Evolutionary conservation across 2,329 filamentous ascomycete genomes (phyloP), one percentile per base, ranked within the genome.

Genomic region (Coniochaeta prunicola): DNA sequence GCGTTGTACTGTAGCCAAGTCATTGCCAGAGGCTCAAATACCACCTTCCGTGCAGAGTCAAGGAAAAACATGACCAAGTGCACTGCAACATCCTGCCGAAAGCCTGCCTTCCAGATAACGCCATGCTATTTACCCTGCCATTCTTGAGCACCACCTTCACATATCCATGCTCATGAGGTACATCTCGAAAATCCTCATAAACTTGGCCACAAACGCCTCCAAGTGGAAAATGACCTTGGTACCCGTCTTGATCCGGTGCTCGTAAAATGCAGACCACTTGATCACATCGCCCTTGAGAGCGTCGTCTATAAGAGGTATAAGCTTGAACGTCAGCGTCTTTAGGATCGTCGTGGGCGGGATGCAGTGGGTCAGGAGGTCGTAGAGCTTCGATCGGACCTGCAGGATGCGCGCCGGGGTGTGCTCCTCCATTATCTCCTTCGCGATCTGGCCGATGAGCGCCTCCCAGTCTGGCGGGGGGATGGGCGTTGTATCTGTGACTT

Each of bases 381-480:
- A 99, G n/a, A 99, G 83, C 74, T 96, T 96, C 10, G 91, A 87
- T 63, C 94, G 86, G 53, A 97, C 92, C 69, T 92, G 85, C 63
- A 99, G 77, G 61, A 99, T 92, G 56, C 91, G 84, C 31, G 89
- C 87, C 0, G 94, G 93, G n/a, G 91, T 91, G 69, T 96, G 91
- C 72, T 99, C 93, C 40, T 89, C 88, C 70, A 97, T 85, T 58
- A 99, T 96, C 67, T 97, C 92, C 68, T 88, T 87, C n/a, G 96
- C 92, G 62, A 96, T 89, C 69, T 96, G 86, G 5, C 84, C 81
- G 65, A 99, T 92, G 61, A 99, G 81, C 0, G 91, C 90, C 71
- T 99, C 94, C 92, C 94, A 99, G 68, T 99, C 94, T 1, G 96
- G 92, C 0, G 93, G 94, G 12, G 93, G 93, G 62, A 99, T 96